Evolutionary conservation across 2,329 filamentous ascomycete genomes (phyloP).

Genomic region (Aspergillus pseudoglaucus): DNA sequence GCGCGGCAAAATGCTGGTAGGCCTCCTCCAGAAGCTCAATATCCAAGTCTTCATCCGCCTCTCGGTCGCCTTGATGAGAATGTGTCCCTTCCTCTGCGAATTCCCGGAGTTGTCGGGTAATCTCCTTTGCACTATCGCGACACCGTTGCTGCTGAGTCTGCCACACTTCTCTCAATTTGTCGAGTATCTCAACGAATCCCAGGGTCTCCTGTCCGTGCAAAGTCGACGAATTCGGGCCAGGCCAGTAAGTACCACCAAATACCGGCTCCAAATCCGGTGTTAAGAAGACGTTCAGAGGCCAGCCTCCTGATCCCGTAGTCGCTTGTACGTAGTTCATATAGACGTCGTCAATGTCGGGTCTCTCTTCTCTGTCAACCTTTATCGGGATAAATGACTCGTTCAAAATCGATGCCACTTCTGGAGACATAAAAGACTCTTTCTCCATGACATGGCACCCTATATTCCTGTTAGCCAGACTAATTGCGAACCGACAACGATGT

Average conservation of each 20-base stretch:
- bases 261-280: conserved; percentile 89
- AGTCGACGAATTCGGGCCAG: conserved; percentile 60
- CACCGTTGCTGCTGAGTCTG: conserved; percentile 75
- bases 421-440: conserved; percentile 81
- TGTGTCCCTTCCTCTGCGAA: conserved; percentile 82
- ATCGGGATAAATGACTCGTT: conserved; percentile 87
- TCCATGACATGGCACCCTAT: conserved; percentile 84
- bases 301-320: conserved; percentile 81
- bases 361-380: conserved; percentile 87
- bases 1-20: conserved; percentile 68
- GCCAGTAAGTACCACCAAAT: conserved; percentile 95
- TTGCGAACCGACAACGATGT: not conserved
- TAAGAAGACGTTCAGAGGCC: conserved; percentile 94
- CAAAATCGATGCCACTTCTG: conserved; percentile 70
- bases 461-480: conserved; percentile 11
- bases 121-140: conserved; percentile 74
- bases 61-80: conserved; percentile 36
- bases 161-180: conserved; percentile 72
- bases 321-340: conserved; percentile 99
- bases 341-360: conserved; percentile 87
- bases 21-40: conserved; percentile 89
- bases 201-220: conserved; percentile 52
- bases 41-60: conserved; percentile 65
- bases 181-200: conserved; percentile 76
- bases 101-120: conserved; percentile 70